Conservation (phyloP, 352 stramenopile genomes). For the Pythium chondricola region DNA sequence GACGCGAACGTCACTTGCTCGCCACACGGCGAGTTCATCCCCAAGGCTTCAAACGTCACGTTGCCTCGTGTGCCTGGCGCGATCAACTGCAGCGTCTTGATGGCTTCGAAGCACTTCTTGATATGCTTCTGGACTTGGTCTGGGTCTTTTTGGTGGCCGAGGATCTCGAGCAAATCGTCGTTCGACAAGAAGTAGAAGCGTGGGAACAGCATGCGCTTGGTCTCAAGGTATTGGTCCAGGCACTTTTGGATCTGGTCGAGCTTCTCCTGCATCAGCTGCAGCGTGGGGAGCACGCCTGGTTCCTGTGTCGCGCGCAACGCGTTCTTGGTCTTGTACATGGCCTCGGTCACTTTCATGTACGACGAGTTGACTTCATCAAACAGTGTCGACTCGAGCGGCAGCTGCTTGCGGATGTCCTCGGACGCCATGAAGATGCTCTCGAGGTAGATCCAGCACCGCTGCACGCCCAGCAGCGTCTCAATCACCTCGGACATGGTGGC, state of each 20-base stretch:
- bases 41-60: constrained; percentile 81
- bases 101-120: constrained; percentile 91
- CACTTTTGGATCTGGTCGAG: constrained; percentile 87
- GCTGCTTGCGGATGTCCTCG: constrained; percentile 92
- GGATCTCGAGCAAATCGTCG: constrained; percentile 81
- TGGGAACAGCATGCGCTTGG: constrained; percentile 83
- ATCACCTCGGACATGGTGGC: constrained; percentile 88
- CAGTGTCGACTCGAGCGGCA: constrained; percentile 78
- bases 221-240: constrained; percentile 84
- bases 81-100: constrained; percentile 73
- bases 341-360: constrained; percentile 69
- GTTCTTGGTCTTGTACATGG: constrained; percentile 76
- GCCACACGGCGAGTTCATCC: constrained; percentile 87
- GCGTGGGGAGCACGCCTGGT: constrained; percentile 46
- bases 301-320: constrained; percentile 63
- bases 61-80: constrained; percentile 65
- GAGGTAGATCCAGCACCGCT: constrained; percentile 94
- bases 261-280: constrained; percentile 81
- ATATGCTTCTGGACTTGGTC: constrained; percentile 89
- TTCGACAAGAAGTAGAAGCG: constrained; percentile 89
- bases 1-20: constrained; percentile 81
- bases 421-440: constrained; percentile 94
- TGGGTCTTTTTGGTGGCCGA: constrained; percentile 83
- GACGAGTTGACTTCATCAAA: constrained; percentile 85
- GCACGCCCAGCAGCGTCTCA: constrained; percentile 83